These are phyloP conservation scores for Sordariomycetes sp. DNA, from an alignment of 2,329 filamentous ascomycete genomes.

Conservation along the genomic window DNA sequence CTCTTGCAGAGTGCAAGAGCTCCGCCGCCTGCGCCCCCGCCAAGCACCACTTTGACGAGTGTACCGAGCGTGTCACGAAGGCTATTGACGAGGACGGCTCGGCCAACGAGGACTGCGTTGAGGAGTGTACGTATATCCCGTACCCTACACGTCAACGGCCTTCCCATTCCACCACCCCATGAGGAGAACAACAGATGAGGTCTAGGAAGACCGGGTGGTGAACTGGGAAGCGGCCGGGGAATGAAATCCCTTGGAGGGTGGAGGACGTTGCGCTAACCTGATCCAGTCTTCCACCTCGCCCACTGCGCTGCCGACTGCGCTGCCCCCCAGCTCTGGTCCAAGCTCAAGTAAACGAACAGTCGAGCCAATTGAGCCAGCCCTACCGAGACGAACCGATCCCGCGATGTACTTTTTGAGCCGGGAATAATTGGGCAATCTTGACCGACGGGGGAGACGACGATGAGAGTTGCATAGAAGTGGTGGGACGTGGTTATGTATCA, in stretches of 20 bases:
- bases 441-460: background rate
- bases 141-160: background rate
- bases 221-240: background rate
- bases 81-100: conserved; percentile 56
- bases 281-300: conserved; percentile 92
- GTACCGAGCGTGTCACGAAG: conserved; percentile 80
- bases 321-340: conserved; percentile 88
- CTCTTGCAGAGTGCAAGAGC: conserved; percentile 69
- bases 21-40: conserved; percentile 72
- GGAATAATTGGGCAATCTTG: background rate
- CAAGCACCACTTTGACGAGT: conserved; percentile 99
- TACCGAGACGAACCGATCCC: background rate
- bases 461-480: background rate
- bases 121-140: conserved; percentile 73
- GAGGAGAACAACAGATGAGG: background rate
- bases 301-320: conserved; percentile 92
- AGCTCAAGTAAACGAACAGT: conserved; percentile 64
- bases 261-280: conserved; percentile 4
- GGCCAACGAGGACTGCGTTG: conserved; percentile 88
- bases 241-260: background rate
- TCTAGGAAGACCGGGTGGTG: background rate
- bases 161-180: background rate
- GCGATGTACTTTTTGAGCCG: background rate
- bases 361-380: background rate
- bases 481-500: conserved; percentile 9